Base-by-base conservation (phyloP, 169 alveolate species). In the Babesia ovis region DNA sequence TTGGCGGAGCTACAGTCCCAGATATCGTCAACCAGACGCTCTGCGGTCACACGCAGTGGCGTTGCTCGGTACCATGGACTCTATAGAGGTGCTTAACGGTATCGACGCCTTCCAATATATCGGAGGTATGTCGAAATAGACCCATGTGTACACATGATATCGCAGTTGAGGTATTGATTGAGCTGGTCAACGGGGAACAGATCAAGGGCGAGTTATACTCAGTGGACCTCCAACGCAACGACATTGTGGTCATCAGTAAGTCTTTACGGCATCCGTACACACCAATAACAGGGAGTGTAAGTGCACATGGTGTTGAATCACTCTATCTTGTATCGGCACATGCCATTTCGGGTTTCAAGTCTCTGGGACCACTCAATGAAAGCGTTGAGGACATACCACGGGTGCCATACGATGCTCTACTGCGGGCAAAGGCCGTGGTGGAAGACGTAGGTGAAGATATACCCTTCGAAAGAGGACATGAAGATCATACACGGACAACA, bases 201-300 rank as follows among this genome's bases (percentile, higher is more conserved):
- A 29, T 79, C 22, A 69, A 50, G 59, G 86, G 86, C 22, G 83
- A 68, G 66, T 60, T 79, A 18, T 70, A 68, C 84, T 79, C 57
- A 31, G 62, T 69, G 3, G 86, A 79, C 25, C 42, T 68, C 23
- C 81, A 69, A 27, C 64, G 68, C 53, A 66, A 59, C 4, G 75
- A 69, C 34, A 79, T 81, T 0, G 32, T 79, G 20, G 60, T 79
- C 31, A 29, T 79, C 3, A 68, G 86, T 79, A 25, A 43, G 86
- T 79, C 53, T 45, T 2, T 0, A 14, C 8, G 2, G 11, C 9
- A 0, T 14, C 20, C 14, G 48, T 4, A 14, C 25, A 11, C 20
- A 29, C 20, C 18, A 48, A 0, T 9, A 27, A 20, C 58, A 79
- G 86, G 55, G 31, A 59, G 64, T 12, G 46, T 43, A n/a, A 20